A percentile compares a stretch with the other conserved stretches of the same genome.
These are phyloP conservation scores for Russula emetica DNA, from an alignment of 768 basidiomycete genomes.

Conservation along the genomic window DNA sequence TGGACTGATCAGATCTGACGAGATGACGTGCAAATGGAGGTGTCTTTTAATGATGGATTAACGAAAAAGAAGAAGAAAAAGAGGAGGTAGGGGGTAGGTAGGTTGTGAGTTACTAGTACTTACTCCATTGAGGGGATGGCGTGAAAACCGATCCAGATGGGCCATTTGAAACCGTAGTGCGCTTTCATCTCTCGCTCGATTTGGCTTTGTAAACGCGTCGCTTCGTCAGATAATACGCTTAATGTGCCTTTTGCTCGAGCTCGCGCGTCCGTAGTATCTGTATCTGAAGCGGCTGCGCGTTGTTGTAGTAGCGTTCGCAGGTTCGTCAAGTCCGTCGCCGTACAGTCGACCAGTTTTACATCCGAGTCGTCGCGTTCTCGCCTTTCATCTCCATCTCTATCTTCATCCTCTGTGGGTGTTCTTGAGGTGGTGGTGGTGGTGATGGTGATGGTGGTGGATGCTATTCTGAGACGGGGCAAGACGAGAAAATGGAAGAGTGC, in stretches of 20 bases:
- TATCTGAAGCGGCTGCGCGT: constrained; percentile 23
- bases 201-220: constrained; percentile 49
- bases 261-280: not conserved
- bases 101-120: constrained; percentile 29
- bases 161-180: constrained; percentile 72
- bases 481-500: constrained; percentile 85
- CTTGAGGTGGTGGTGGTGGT: not conserved
- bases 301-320: constrained; percentile 13
- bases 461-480: constrained; percentile 51
- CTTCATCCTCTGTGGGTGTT: not conserved
- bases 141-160: constrained; percentile 80
- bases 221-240: constrained; percentile 50
- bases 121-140: constrained; percentile 82
- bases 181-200: constrained; percentile 78
- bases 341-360: not conserved
- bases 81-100: not conserved
- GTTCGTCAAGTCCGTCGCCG: constrained; percentile 1
- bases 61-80: too few species aligned
- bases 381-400: too few species aligned
- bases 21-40: constrained; percentile 81
- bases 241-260: constrained; percentile 44
- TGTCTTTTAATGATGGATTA: constrained; percentile 54
- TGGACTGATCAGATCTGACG: constrained; percentile 66
- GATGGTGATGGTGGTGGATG: too few species aligned
- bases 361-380: constrained; percentile 23